Evolutionary conservation across 768 basidiomycete species (phyloP), one percentile per base, ranked within the genome.

Genomic region (Lenzites betulinus): DNA sequence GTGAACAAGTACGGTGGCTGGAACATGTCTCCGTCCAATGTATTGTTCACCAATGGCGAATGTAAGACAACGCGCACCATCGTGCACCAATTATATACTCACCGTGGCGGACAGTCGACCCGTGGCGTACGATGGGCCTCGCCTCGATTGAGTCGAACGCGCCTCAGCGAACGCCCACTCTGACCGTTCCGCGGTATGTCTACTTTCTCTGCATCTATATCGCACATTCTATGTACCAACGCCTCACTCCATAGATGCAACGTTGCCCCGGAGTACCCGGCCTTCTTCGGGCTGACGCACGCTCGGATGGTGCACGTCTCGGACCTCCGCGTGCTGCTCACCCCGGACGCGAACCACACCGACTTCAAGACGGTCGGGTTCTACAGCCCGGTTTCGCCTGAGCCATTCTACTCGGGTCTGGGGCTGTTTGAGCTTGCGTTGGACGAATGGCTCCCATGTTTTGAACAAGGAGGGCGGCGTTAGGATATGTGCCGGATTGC

Each of bases 1-100:
- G 70, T 82, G 33, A 80, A 81, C 56, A 81, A 80, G 56, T 81
- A 82, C 51, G 80, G 81, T 1, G 81, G 80, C 6, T 82, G 81
- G 81, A 66, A 78, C 52, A 82, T 82, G 81, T 77, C 71, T 2
- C 78, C 78, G 2, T 76, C 78, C 0, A 81, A 82, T 51, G 75
- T 80, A 8, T 64, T 82, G 56, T 82, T 78, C 64, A 74, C 79
- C 2, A 81, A 81, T 59, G 80, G 80, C 20, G 79, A 81, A 76
- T 81, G 81, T 77, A 46, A 28, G 78, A 70, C n/a, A n/a, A n/a
- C n/a, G n/a, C n/a, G 18, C 13, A 30, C 42, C 38, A 18, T 16
- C 39, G n/a, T 0, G 28, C 20, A 1, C 18, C 12, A 18, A 28
- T 5, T n/a, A 13, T 8, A 47, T 18, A 25, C 36, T 22, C 9